Evolutionary conservation across 768 basidiomycete species (phyloP).

Genomic region (Gloeopeniophorella convolvens): DNA sequence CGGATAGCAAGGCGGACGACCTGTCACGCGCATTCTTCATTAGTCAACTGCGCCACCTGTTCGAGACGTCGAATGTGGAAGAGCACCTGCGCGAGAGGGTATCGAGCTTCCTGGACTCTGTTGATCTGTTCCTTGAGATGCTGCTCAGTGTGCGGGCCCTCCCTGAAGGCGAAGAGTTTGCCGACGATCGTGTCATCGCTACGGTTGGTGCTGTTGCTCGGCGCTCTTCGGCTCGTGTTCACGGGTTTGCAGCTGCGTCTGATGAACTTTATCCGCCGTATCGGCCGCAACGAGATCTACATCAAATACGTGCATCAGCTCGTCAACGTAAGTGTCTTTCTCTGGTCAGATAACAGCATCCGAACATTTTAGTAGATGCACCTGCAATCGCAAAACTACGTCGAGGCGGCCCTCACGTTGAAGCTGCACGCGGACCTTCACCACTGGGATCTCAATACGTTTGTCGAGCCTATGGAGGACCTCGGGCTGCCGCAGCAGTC

Average conservation of each 20-base stretch:
- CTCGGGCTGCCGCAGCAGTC: conserved; percentile 87
- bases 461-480: conserved; percentile 84
- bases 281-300: conserved; percentile 89
- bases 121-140: conserved; percentile 89
- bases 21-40: conserved; percentile 92
- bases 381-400: conserved; percentile 81
- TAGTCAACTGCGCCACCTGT: conserved; percentile 81
- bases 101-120: conserved; percentile 76
- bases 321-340: conserved; percentile 57
- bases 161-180: conserved; percentile 89
- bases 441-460: conserved; percentile 78
- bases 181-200: conserved; percentile 90
- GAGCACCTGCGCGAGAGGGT: conserved; percentile 73
- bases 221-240: background rate
- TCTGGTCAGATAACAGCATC: background rate
- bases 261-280: conserved; percentile 91
- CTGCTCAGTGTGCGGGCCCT: conserved; percentile 81
- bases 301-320: conserved; percentile 96
- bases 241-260: conserved; percentile 55
- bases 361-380: conserved; percentile 56
- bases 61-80: conserved; percentile 78
- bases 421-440: conserved; percentile 93
- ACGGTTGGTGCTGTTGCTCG: conserved; percentile 43
- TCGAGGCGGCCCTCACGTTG: conserved; percentile 88
- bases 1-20: conserved; percentile 84